phyloP scores from a whole-genome alignment of 352 stramenopile species.

The Pythium biforme region DNA sequence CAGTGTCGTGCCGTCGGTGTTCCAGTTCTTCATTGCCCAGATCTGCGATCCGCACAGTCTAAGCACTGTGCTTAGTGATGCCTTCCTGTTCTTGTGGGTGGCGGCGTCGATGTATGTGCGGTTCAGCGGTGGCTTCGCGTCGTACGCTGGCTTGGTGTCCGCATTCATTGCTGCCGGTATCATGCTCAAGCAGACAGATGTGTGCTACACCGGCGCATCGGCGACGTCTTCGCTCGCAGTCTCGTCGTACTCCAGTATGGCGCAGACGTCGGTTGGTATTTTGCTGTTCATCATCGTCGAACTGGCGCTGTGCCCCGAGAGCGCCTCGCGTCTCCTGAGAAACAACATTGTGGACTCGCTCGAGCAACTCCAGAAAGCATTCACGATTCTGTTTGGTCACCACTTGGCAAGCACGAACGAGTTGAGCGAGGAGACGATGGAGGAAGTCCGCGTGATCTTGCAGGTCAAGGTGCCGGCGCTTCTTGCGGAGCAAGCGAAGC shows the following conservation, averaged over 20 bases:
- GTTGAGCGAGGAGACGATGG: conserved; percentile 53
- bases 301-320: conserved; percentile 64
- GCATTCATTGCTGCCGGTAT: conserved; percentile 68
- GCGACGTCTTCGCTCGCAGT: conserved; percentile 54
- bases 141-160: conserved; percentile 72
- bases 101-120: conserved; percentile 72
- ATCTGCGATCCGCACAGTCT: conserved; percentile 45
- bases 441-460: conserved; percentile 54
- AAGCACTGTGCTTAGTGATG: conserved; percentile 45
- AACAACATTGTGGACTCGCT: conserved; percentile 78
- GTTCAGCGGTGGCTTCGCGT: conserved; percentile 64
- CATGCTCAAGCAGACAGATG: conserved; percentile 57
- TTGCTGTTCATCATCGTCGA: conserved; percentile 80
- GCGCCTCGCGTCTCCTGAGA: conserved; percentile 58
- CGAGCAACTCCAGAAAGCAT: conserved; percentile 56
- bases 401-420: conserved; percentile 54
- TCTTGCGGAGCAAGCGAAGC: conserved; percentile 52
- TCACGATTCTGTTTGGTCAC: conserved; percentile 68
- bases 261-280: conserved; percentile 74
- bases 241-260: conserved; percentile 73
- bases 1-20: conserved; percentile 78
- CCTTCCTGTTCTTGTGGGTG: conserved; percentile 74
- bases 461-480: conserved; percentile 55
- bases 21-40: conserved; percentile 83
- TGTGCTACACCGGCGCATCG: conserved; percentile 39